Evolutionary conservation across 768 basidiomycete genomes (phyloP).

Genomic region (Sarcodon aspratus): DNA sequence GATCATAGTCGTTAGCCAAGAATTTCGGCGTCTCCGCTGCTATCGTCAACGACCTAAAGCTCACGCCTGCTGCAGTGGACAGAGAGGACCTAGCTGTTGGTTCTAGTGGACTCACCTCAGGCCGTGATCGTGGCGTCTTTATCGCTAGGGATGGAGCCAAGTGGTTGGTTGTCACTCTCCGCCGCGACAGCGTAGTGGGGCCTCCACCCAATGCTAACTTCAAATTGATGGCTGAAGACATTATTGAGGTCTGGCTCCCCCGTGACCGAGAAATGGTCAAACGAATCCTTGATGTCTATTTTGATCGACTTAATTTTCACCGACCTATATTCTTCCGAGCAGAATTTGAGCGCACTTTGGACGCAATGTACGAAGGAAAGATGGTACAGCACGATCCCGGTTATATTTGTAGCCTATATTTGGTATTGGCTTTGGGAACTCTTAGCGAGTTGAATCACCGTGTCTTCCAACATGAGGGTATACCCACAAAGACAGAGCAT

Average conservation of each 20-base stretch:
- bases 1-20: slow-evolving; percentile 51
- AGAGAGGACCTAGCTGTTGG: slow-evolving; percentile 73
- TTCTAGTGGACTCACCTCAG: slow-evolving; percentile 56
- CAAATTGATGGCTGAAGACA: slow-evolving; percentile 4
- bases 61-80: slow-evolving; percentile 35
- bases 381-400: slow-evolving; percentile 57
- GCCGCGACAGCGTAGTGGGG: slow-evolving; percentile 25
- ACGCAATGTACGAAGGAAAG: slow-evolving; percentile 52
- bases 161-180: slow-evolving; percentile 42
- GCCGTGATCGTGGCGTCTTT: slow-evolving; percentile 49
- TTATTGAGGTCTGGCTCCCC: slow-evolving; percentile 39
- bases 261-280: slow-evolving; percentile 61
- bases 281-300: slow-evolving; percentile 60
- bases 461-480: slow-evolving; percentile 36
- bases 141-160: slow-evolving; percentile 47
- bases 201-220: slow-evolving; percentile 16
- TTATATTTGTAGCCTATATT: slow-evolving; percentile 66
- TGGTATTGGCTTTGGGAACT: slow-evolving; percentile 72
- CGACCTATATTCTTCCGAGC: slow-evolving; percentile 64
- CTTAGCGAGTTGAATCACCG: slow-evolving; percentile 74
- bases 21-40: slow-evolving; percentile 67
- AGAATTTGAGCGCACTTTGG: slow-evolving; percentile 55
- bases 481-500: slow-evolving; percentile 21
- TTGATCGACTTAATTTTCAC: slow-evolving; percentile 66
- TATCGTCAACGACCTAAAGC: slow-evolving; percentile 54